phyloP scores from a whole-genome alignment of 176 grass and related monocot genomes.

The Pontederia crassipes region DNA sequence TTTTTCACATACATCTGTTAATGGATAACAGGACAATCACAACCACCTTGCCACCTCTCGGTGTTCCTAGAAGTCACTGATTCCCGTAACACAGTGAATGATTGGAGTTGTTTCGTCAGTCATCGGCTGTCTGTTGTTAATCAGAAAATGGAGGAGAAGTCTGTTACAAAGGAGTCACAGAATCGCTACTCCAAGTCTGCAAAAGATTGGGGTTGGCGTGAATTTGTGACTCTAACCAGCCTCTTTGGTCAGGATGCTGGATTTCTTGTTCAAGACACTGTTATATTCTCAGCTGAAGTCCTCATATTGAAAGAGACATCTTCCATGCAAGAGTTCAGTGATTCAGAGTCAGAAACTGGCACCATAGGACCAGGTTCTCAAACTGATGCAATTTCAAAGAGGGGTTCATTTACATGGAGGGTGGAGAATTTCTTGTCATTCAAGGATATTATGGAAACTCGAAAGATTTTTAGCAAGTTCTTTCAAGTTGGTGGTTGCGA shows the following conservation, averaged over 20 bases:
- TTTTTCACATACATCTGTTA: neutral
- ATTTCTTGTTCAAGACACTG: constrained; percentile 80
- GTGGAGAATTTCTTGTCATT: constrained; percentile 95
- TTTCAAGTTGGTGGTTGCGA: constrained; percentile 89
- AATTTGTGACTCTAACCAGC: constrained; percentile 86
- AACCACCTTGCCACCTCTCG: constrained; percentile 90
- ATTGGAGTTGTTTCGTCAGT: constrained; percentile 97
- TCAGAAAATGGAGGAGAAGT: constrained; percentile 81
- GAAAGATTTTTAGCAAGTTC: constrained; percentile 98
- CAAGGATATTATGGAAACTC: constrained; percentile 96
- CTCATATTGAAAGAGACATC: constrained; percentile 83
- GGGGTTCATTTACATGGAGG: constrained; percentile 78
- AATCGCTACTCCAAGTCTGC: constrained; percentile 96
- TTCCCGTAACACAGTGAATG: constrained; percentile 49
- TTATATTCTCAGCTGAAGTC: constrained; percentile 82
- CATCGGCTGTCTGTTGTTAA: constrained; percentile 87
- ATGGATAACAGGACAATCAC: constrained; percentile 83
- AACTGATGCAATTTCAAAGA: constrained; percentile 43
- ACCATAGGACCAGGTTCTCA: constrained; percentile 39
- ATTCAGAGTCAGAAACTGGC: constrained; percentile 36
- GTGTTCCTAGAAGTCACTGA: constrained; percentile 95
- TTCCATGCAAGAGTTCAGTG: constrained; percentile 53
- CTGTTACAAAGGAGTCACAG: constrained; percentile 90
- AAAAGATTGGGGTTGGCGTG: constrained; percentile 98
- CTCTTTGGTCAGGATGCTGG: constrained; percentile 95